Conservation (phyloP, 768 basidiomycete species). For the Lactarius deliciosus region DNA sequence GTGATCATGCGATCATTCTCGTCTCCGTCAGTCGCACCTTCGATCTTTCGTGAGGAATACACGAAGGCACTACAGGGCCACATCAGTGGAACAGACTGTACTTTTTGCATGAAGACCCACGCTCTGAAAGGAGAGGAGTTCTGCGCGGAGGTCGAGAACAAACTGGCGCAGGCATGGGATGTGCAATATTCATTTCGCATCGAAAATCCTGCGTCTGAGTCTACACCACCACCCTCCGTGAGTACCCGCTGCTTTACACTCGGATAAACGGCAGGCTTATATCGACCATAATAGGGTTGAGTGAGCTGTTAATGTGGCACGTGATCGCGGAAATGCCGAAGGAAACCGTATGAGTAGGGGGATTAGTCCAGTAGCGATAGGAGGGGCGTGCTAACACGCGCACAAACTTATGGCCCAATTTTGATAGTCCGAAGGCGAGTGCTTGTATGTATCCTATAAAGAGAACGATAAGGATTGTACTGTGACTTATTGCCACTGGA, state of each 20-base stretch:
- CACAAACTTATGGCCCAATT: neutral
- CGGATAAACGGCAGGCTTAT: neutral
- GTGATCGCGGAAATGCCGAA: neutral
- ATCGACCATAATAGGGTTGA: neutral
- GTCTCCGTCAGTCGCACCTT: neutral
- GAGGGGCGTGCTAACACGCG: neutral
- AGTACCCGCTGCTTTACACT: neutral
- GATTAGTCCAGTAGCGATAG: neutral
- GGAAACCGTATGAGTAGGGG: neutral
- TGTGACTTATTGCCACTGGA: neutral
- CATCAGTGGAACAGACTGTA: neutral
- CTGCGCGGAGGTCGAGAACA: neutral
- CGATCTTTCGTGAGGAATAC: neutral
- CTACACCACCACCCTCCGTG: neutral
- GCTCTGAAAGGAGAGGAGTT: slow-evolving; percentile 2
- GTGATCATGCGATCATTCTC: no score
- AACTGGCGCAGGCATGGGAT: neutral
- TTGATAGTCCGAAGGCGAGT: neutral
- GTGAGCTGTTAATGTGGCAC: neutral
- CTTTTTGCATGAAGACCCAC: slow-evolving; percentile 8
- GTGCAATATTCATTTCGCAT: neutral
- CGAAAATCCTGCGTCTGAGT: neutral
- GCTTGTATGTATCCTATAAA: neutral
- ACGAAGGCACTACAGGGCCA: neutral
- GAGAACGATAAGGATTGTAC: neutral